Evolutionary conservation across 1,284 basidiomycete genomes (phyloP).

Genomic region (Clitocybe nebularis): DNA sequence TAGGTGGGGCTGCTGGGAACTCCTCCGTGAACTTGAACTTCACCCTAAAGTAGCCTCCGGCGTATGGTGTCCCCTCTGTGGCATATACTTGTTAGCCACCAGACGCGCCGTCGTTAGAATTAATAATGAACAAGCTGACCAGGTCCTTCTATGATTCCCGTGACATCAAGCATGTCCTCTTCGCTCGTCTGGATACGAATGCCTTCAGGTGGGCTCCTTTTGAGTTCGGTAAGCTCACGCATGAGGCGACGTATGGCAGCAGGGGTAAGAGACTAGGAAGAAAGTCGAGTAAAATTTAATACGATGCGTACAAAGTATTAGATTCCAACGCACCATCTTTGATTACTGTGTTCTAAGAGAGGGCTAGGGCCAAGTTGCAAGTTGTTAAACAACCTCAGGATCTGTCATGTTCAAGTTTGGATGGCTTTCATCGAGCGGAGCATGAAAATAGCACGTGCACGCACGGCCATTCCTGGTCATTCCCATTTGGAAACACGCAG

Average conservation of each 20-base stretch:
- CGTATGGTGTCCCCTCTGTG: constrained; percentile 86
- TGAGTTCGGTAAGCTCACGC: constrained; percentile 78
- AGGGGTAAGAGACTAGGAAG: constrained; percentile 35
- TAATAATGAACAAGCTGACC: constrained; percentile 42
- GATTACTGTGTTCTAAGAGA: too few relatives aligned
- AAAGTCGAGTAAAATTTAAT: not conserved
- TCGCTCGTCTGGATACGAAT: constrained; percentile 82
- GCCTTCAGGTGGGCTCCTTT: constrained; percentile 80
- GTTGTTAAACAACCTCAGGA: too few relatives aligned
- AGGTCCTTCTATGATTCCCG: constrained; percentile 76
- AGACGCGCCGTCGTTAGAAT: constrained; percentile 16
- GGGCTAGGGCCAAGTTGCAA: too few relatives aligned
- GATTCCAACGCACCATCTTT: too few relatives aligned
- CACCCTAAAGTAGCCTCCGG: constrained; percentile 87
- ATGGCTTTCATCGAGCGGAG: too few relatives aligned
- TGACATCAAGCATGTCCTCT: constrained; percentile 80
- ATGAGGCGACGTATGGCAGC: constrained; percentile 73
- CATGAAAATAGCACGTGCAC: too few relatives aligned
- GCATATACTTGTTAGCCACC: constrained; percentile 25
- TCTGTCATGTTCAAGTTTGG: too few relatives aligned
- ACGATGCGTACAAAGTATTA: too few relatives aligned
- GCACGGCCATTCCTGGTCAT: too few relatives aligned
- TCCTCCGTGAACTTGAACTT: constrained; percentile 87
- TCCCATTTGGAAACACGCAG: too few relatives aligned
- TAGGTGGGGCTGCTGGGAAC: constrained; percentile 87